A percentile compares a stretch with the other conserved stretches of the same genome.
These are phyloP conservation scores for Talaromyces verruculosus DNA, from an alignment of 2,329 filamentous ascomycete genomes.

Conservation along the genomic window DNA sequence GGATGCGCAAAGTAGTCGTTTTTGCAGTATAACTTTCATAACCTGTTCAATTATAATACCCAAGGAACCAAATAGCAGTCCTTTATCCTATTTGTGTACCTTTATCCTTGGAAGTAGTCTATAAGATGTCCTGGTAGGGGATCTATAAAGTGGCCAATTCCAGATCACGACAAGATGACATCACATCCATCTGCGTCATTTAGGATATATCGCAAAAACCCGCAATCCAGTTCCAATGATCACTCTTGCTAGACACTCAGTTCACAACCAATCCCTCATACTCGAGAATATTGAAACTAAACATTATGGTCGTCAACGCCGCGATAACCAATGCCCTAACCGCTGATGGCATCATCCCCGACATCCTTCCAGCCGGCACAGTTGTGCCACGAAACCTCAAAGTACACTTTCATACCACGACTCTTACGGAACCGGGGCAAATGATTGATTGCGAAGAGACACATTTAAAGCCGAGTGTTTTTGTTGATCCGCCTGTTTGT, in stretches of 20 bases:
- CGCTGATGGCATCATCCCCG: slow-evolving; percentile 18
- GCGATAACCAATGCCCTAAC: slow-evolving; percentile 9
- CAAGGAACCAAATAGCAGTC: too few species aligned
- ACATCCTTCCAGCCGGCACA: slow-evolving; percentile 16
- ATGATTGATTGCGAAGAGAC: slow-evolving; percentile 20
- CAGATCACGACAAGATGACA: slow-evolving; percentile 14
- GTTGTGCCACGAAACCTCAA: slow-evolving; percentile 18
- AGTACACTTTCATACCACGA: slow-evolving; percentile 12
- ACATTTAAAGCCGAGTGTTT: slow-evolving; percentile 18
- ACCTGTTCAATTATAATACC: not conserved
- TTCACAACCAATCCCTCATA: not conserved
- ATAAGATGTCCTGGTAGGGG: not conserved
- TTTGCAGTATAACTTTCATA: not conserved
- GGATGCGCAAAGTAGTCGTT: not conserved
- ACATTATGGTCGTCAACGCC: not conserved
- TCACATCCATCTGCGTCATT: not conserved
- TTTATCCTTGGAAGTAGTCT: not conserved
- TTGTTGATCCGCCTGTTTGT: slow-evolving; percentile 21
- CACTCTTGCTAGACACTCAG: not conserved
- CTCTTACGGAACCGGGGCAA: slow-evolving; percentile 16
- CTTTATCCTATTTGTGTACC: not conserved
- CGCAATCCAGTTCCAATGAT: not conserved
- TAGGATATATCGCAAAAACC: not conserved
- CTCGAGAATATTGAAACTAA: not conserved
- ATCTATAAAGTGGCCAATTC: not conserved